Percentiles rank a stretch among this genome's conserved stretches.
phyloP scores from a whole-genome alignment of 805 yeast species.

The Jamesozyma spencerorum region DNA sequence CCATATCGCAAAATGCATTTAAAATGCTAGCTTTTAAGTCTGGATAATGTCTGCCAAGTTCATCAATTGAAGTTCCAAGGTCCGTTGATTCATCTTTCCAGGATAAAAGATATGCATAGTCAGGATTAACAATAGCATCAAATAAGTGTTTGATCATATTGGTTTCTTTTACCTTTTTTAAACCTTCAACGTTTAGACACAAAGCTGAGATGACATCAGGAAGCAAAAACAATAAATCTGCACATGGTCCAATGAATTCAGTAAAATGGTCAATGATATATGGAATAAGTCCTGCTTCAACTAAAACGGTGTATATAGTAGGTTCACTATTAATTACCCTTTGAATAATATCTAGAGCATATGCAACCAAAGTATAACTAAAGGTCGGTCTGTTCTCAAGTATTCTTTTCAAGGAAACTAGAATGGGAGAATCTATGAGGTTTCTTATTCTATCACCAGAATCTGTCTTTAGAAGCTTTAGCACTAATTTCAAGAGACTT shows the following conservation, averaged over 20 bases:
- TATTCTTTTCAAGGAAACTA: constrained; percentile 50
- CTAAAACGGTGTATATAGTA: constrained; percentile 70
- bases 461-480: constrained; percentile 58
- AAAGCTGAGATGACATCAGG: constrained; percentile 78
- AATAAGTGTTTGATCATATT: constrained; percentile 37
- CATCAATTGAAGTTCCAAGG: constrained; percentile 66
- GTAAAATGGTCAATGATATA: constrained; percentile 51
- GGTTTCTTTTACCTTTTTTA: constrained; percentile 41
- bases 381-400: constrained; percentile 48
- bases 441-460: constrained; percentile 79
- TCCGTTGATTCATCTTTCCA: constrained; percentile 43
- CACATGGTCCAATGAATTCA: constrained; percentile 46
- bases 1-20: constrained; percentile 37
- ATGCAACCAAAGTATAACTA: constrained; percentile 56
- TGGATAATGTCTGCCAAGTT: constrained; percentile 75
- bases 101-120: constrained; percentile 46
- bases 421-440: constrained; percentile 74
- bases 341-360: constrained; percentile 54
- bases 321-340: constrained; percentile 83
- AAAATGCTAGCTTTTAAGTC: constrained; percentile 52
- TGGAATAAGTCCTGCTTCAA: constrained; percentile 68
- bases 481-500: constrained; percentile 52
- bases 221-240: constrained; percentile 49
- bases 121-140: constrained; percentile 41
- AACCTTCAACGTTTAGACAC: constrained; percentile 66